These are phyloP conservation scores for Mucor sp. DNA, from an alignment of 371 early-diverging fungal species.

Conservation along the genomic window DNA sequence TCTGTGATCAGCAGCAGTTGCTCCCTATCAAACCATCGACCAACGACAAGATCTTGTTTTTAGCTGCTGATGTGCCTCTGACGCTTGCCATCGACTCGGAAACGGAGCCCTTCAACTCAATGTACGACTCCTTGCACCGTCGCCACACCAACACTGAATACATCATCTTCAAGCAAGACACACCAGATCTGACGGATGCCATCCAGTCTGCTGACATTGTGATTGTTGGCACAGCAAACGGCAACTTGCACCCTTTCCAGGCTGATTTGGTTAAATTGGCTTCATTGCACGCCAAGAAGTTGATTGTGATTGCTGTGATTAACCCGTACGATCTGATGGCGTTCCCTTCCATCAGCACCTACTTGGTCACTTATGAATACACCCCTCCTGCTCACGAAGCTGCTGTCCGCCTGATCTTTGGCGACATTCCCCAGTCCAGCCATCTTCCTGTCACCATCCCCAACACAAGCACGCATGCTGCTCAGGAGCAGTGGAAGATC, in stretches of 20 bases:
- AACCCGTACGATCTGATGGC: slow-evolving; percentile 53
- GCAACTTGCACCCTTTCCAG: slow-evolving; percentile 47
- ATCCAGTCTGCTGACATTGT: slow-evolving; percentile 33
- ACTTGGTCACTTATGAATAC: slow-evolving; percentile 49
- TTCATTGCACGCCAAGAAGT: slow-evolving; percentile 17
- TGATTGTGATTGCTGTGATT: slow-evolving; percentile 41
- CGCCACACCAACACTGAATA: slow-evolving; percentile 39
- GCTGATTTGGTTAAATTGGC: slow-evolving; percentile 34
- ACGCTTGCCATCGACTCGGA: slow-evolving; percentile 52
- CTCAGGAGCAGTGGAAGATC: not conserved
- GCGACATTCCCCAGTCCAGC: slow-evolving; percentile 30
- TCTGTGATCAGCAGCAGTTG: slow-evolving; percentile 25
- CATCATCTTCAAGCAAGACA: slow-evolving; percentile 32
- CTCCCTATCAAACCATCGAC: slow-evolving; percentile 29
- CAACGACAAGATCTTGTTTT: slow-evolving; percentile 30
- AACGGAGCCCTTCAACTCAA: slow-evolving; percentile 45
- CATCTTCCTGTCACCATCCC: slow-evolving; percentile 43
- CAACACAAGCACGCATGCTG: not conserved
- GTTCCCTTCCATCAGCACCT: slow-evolving; percentile 41
- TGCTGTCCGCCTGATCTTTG: slow-evolving; percentile 38
- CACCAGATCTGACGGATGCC: slow-evolving; percentile 5
- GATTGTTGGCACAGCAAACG: slow-evolving; percentile 52
- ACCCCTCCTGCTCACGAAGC: slow-evolving; percentile 53
- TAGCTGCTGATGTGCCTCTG: slow-evolving; percentile 47
- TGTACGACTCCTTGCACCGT: slow-evolving; percentile 26